phyloP scores from a whole-genome alignment of 2,329 filamentous ascomycete species.

The Claviceps capensis region DNA sequence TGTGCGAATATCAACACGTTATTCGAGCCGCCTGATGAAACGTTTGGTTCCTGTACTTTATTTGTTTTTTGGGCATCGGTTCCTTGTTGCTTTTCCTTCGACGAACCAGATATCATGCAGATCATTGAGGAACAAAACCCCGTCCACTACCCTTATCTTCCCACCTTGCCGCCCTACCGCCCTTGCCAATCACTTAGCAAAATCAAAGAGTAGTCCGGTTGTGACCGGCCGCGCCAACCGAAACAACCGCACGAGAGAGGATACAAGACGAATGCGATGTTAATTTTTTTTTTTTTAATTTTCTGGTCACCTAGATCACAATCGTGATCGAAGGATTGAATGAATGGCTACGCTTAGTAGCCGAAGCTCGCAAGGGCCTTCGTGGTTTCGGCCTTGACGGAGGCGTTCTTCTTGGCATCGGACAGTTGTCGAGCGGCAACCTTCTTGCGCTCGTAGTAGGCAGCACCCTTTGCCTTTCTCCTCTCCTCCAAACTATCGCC shows the following conservation, averaged over 20 bases:
- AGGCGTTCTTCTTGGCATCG: constrained; percentile 86
- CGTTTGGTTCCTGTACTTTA: constrained; percentile 19
- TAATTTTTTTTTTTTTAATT: constrained; percentile 2
- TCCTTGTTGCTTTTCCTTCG: constrained; percentile 7
- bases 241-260: constrained; percentile 38
- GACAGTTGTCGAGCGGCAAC: constrained; percentile 76
- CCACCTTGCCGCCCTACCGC: constrained; percentile 17
- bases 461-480: constrained; percentile 97
- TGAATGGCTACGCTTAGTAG: constrained; percentile 51
- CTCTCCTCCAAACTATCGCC: constrained; percentile 81
- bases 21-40: background rate
- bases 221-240: constrained; percentile 41
- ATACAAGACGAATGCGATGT: constrained; percentile 25
- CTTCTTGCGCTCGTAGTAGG: constrained; percentile 99
- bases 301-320: constrained; percentile 13
- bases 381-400: constrained; percentile 74
- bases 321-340: constrained; percentile 13
- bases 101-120: constrained; percentile 21
- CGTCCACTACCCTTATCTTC: constrained; percentile 14
- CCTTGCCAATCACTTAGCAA: constrained; percentile 32
- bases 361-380: constrained; percentile 80
- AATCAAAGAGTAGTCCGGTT: constrained; percentile 35
- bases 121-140: constrained; percentile 19
- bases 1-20: background rate
- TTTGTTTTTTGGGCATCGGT: constrained; percentile 17